A percentile compares a stretch with the other conserved stretches of the same genome.
Conservation (phyloP, 1,284 basidiomycete genomes). For the Marasmius tenuissimus region DNA sequence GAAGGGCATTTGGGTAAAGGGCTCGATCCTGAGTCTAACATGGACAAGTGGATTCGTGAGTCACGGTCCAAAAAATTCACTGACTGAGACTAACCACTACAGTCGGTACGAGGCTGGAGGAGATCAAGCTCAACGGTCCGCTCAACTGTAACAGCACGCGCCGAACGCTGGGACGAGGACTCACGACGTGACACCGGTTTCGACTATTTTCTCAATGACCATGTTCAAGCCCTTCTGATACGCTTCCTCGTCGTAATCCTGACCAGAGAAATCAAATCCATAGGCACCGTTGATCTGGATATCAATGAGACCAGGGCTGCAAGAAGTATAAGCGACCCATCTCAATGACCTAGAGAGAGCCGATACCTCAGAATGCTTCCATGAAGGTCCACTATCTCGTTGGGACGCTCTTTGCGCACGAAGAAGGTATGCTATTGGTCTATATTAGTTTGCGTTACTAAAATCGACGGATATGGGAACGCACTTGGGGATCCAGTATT, state of each 20-base stretch:
- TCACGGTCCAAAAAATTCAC: not conserved
- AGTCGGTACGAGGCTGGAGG: slow-evolving; percentile 67
- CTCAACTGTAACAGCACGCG: too few relatives aligned
- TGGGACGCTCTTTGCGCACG: slow-evolving; percentile 58
- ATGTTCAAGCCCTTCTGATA: slow-evolving; percentile 71
- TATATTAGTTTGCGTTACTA: not conserved
- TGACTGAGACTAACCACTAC: slow-evolving; percentile 59
- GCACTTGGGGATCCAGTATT: slow-evolving; percentile 73
- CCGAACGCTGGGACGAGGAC: slow-evolving; percentile 25
- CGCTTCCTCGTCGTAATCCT: slow-evolving; percentile 64
- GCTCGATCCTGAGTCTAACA: slow-evolving; percentile 73
- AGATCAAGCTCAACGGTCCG: not conserved
- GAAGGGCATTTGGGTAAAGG: slow-evolving; percentile 67
- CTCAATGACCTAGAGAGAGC: not conserved
- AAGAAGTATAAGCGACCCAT: slow-evolving; percentile 2
- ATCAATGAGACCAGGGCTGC: slow-evolving; percentile 76
- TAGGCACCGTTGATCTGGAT: slow-evolving; percentile 89
- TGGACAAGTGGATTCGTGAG: not conserved
- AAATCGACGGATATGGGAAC: slow-evolving; percentile 9
- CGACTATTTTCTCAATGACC: slow-evolving; percentile 75
- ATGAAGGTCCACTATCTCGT: slow-evolving; percentile 59
- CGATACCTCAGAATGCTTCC: slow-evolving; percentile 72
- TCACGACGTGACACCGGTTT: slow-evolving; percentile 87
- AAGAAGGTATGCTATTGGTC: slow-evolving; percentile 63
- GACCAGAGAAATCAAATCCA: slow-evolving; percentile 86